phyloP scores from a whole-genome alignment of 768 basidiomycete genomes.

The Leccinellum luteum region DNA sequence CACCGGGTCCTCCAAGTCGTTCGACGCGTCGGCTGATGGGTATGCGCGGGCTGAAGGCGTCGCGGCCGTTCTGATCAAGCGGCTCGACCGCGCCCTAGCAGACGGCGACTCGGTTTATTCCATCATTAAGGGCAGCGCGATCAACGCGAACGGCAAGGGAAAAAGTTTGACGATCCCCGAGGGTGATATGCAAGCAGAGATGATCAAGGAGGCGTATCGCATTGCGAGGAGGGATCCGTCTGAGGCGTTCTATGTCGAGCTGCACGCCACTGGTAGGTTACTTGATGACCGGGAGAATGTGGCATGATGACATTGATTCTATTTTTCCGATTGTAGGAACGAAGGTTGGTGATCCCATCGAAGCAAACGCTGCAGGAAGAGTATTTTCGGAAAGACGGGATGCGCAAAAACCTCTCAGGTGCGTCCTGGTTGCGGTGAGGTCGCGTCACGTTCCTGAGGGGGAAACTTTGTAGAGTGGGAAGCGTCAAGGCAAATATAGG shows the following conservation, averaged over 20 bases:
- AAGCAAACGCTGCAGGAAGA: constrained; percentile 47
- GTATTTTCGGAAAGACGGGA: constrained; percentile 28
- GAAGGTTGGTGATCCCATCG: constrained; percentile 47
- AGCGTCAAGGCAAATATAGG: constrained; percentile 29
- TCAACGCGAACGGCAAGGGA: constrained; percentile 35
- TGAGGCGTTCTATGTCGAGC: constrained; percentile 48
- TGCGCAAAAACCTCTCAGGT: constrained; percentile 19
- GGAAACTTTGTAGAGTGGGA: constrained; percentile 16
- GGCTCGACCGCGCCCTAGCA: constrained; percentile 28
- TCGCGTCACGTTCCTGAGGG: neutral
- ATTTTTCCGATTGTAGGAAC: constrained; percentile 26
- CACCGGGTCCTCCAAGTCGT: constrained; percentile 32
- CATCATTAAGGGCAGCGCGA: constrained; percentile 30
- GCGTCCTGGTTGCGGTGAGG: neutral
- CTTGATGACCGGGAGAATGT: neutral
- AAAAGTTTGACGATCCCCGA: constrained; percentile 36
- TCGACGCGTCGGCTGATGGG: constrained; percentile 33
- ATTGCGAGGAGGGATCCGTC: constrained; percentile 28
- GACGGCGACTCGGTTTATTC: constrained; percentile 34
- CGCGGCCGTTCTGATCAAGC: constrained; percentile 34
- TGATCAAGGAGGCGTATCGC: constrained; percentile 33
- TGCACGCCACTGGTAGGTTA: constrained; percentile 46
- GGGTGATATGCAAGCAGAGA: constrained; percentile 32
- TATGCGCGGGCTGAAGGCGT: constrained; percentile 31
- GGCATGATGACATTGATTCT: neutral